Evolutionary conservation across 805 yeast genomes (phyloP).

Genomic region (Sugiyamaella boreocaroliniensis): DNA sequence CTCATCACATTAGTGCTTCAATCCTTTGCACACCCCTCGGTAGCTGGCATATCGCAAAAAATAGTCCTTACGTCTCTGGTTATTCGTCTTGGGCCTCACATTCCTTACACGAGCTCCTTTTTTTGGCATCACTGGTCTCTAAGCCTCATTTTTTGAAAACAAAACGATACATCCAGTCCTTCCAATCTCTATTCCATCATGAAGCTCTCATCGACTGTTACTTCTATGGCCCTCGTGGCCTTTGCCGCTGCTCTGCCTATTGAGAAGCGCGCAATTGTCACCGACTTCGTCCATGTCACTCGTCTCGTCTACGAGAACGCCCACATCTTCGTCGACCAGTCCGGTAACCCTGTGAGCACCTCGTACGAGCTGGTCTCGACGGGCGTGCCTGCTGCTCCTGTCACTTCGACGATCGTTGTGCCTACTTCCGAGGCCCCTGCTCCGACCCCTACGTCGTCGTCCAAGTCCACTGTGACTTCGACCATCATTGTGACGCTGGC

Average conservation of each 20-base stretch:
- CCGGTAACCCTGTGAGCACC: constrained; percentile 21
- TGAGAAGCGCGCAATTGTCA: constrained; percentile 17
- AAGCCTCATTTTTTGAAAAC: background rate
- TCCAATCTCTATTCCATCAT: constrained; percentile 4
- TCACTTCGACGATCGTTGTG: background rate
- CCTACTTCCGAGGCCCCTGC: constrained; percentile 1
- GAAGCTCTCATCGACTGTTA: constrained; percentile 11
- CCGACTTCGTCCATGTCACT: constrained; percentile 19
- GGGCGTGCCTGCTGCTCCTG: constrained; percentile 10
- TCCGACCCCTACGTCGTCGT: constrained; percentile 1
- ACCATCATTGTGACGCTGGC: constrained; percentile 5
- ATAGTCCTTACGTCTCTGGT: background rate
- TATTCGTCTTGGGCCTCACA: background rate
- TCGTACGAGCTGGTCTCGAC: constrained; percentile 18
- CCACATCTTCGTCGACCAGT: constrained; percentile 23
- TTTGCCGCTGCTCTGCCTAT: constrained; percentile 11
- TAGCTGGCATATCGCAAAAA: constrained; percentile 1
- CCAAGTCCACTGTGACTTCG: constrained; percentile 6
- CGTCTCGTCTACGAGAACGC: constrained; percentile 20
- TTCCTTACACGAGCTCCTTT: background rate
- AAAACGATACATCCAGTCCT: background rate
- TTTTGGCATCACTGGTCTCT: too few relatives aligned
- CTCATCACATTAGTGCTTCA: background rate
- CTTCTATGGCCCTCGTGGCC: constrained; percentile 1
- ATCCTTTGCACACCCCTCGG: background rate